Evolutionary conservation across 23 red algal species (phyloP).

Genomic region (Agarophyton chilense): DNA sequence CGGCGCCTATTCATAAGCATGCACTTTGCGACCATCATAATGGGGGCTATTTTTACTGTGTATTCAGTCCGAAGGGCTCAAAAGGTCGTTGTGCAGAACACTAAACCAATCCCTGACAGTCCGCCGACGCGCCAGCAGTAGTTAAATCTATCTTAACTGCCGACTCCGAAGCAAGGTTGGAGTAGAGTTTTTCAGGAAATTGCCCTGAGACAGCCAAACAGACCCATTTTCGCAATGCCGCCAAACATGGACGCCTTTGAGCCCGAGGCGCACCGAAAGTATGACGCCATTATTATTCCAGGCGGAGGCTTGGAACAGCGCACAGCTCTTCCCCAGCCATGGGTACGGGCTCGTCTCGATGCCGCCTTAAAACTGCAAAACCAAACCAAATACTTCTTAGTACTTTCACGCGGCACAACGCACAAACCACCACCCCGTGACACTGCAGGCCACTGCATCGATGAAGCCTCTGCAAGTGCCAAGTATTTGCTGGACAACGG

Average conservation of each 20-base stretch:
- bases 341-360: slow-evolving; percentile 77
- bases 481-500: slow-evolving; percentile 70
- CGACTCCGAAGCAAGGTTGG: too few relatives aligned
- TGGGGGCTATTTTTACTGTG: too few relatives aligned
- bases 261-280: background rate
- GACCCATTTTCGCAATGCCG: too few relatives aligned
- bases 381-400: slow-evolving; percentile 70
- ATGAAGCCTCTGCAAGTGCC: slow-evolving; percentile 79
- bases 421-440: slow-evolving; percentile 76
- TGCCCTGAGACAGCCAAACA: too few relatives aligned
- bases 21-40: too few relatives aligned
- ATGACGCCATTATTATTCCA: slow-evolving; percentile 83
- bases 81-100: too few relatives aligned
- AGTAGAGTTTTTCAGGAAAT: too few relatives aligned
- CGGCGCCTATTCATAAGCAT: too few relatives aligned
- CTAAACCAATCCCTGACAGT: too few relatives aligned
- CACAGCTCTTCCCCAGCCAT: slow-evolving; percentile 67
- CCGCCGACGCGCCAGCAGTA: too few relatives aligned
- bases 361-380: slow-evolving; percentile 52
- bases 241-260: background rate
- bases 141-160: too few relatives aligned
- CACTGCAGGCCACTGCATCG: slow-evolving; percentile 47
- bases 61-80: too few relatives aligned
- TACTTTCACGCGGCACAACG: slow-evolving; percentile 82
- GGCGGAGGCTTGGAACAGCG: slow-evolving; percentile 70